phyloP scores from a whole-genome alignment of 176 grass and related monocot species.

The Guadua angustifolia region DNA sequence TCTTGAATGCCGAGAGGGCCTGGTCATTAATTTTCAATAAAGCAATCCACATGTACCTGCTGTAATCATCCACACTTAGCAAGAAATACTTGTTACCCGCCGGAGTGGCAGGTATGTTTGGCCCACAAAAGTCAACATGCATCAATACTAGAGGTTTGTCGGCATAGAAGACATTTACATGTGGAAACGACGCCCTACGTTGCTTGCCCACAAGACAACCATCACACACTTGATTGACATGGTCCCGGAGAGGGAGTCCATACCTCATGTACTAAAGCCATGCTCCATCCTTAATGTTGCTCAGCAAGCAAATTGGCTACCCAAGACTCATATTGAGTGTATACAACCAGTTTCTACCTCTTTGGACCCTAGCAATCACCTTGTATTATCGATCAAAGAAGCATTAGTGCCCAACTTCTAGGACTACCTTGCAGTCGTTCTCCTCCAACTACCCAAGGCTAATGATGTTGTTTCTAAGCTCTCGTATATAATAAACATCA shows the following conservation, averaged over 20 bases:
- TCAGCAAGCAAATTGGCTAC: background rate
- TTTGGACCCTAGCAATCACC: background rate
- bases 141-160: too few species aligned
- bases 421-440: background rate
- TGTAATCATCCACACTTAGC: background rate
- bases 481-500: background rate
- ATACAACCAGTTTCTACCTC: background rate
- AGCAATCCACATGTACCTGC: background rate
- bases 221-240: too few species aligned
- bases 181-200: too few species aligned
- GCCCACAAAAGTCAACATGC: too few species aligned
- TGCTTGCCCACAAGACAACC: too few species aligned
- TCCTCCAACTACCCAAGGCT: background rate
- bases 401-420: background rate
- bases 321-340: background rate
- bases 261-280: background rate
- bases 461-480: background rate
- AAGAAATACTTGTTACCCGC: background rate
- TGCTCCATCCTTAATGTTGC: background rate
- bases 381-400: background rate
- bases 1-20: background rate
- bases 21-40: background rate
- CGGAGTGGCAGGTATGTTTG: background rate
- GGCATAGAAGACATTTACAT: rapidly evolving
- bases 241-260: background rate